Evolutionary conservation across 331 rosid species (phyloP).

Genomic region (Telfairia occidentalis): DNA sequence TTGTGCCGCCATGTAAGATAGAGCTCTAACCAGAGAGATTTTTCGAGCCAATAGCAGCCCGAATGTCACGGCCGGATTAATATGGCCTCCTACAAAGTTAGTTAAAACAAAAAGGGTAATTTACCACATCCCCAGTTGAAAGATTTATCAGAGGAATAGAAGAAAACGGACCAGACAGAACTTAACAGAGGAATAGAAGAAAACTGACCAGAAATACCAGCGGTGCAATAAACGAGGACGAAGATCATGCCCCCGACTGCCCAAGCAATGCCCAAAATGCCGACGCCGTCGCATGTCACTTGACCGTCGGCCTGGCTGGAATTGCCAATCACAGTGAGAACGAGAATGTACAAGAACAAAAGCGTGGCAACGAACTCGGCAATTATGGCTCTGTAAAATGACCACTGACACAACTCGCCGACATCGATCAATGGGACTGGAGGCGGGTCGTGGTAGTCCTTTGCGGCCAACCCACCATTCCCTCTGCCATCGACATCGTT

Average conservation of each 20-base stretch:
- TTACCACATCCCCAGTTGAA: not conserved
- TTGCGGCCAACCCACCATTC: too few relatives aligned
- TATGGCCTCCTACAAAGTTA: constrained; percentile 57
- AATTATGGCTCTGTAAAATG: constrained; percentile 71
- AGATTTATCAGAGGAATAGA: not conserved
- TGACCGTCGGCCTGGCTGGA: constrained; percentile 23
- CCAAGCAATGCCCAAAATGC: constrained; percentile 76
- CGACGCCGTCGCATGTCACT: constrained; percentile 43
- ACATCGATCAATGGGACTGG: constrained; percentile 46
- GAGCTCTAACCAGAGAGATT: constrained; percentile 57
- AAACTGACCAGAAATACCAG: constrained; percentile 70
- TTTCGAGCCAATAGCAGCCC: constrained; percentile 65
- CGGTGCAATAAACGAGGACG: constrained; percentile 81
- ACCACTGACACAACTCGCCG: constrained; percentile 48
- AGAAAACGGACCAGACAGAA: constrained; percentile 15
- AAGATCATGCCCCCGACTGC: constrained; percentile 94
- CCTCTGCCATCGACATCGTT: not conserved
- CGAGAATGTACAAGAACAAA: constrained; percentile 57
- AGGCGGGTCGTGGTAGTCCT: constrained; percentile 80
- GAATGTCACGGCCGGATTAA: constrained; percentile 87
- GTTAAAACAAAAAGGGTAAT: not conserved
- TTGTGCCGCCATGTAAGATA: constrained; percentile 55
- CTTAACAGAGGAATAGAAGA: not conserved
- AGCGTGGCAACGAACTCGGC: constrained; percentile 90
- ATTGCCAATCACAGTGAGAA: constrained; percentile 70